phyloP scores from a whole-genome alignment of 257 asterid genomes.

The Primulina eburnea region DNA sequence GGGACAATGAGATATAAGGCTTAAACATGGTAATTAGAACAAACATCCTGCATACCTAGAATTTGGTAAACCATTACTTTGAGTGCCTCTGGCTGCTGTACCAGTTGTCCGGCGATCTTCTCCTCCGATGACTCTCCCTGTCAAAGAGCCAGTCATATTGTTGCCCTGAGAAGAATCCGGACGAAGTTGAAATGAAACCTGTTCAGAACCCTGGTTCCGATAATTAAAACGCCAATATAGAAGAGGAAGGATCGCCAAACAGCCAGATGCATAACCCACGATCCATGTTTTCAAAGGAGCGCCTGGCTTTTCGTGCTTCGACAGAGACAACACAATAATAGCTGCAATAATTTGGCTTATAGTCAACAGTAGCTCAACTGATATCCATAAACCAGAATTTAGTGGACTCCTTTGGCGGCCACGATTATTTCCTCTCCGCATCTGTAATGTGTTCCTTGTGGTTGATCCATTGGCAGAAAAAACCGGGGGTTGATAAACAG shows the following conservation, averaged over 20 bases:
- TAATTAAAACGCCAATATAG: slow-evolving; percentile 78
- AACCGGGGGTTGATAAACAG: slow-evolving; percentile 43
- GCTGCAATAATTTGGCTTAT: slow-evolving; percentile 87
- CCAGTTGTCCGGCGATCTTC: slow-evolving; percentile 52
- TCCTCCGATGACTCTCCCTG: slow-evolving; percentile 45
- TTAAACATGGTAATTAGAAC: neutral
- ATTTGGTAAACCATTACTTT: slow-evolving; percentile 39
- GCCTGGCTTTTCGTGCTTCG: slow-evolving; percentile 73
- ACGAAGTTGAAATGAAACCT: slow-evolving; percentile 53
- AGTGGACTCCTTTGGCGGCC: slow-evolving; percentile 78
- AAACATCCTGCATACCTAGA: slow-evolving; percentile 52
- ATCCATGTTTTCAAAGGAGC: slow-evolving; percentile 83
- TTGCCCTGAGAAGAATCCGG: slow-evolving; percentile 51
- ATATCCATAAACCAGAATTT: slow-evolving; percentile 83
- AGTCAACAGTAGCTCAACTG: slow-evolving; percentile 67
- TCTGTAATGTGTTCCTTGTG: slow-evolving; percentile 54
- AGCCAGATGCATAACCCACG: slow-evolving; percentile 90
- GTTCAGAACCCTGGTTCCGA: slow-evolving; percentile 71
- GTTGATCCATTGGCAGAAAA: slow-evolving; percentile 37
- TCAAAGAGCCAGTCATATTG: slow-evolving; percentile 43
- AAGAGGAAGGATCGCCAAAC: slow-evolving; percentile 80
- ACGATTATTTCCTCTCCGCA: slow-evolving; percentile 64
- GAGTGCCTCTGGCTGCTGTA: slow-evolving; percentile 47
- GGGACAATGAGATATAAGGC: slow-evolving; percentile 2
- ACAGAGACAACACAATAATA: slow-evolving; percentile 59